Evolutionary conservation across 2,329 filamentous ascomycete genomes (phyloP).

Genomic region (Sphaerulina musiva): DNA sequence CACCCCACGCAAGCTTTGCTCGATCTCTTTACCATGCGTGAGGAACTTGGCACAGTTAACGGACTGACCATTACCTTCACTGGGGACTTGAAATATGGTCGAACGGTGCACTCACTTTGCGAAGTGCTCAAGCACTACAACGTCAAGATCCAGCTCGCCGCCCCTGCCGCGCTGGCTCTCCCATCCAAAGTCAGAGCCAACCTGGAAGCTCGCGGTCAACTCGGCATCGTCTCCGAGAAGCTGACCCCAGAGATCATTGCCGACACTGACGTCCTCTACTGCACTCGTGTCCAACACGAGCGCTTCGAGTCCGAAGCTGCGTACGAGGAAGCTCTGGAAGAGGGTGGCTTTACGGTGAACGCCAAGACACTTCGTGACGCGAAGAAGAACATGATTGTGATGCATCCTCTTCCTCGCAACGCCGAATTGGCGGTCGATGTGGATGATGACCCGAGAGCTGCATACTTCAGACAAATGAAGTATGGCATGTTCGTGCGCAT

Average conservation of each 20-base stretch:
- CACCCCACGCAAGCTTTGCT: conserved; percentile 97
- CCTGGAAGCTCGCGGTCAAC: conserved; percentile 67
- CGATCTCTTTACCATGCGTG: conserved; percentile 95
- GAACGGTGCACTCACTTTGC: conserved; percentile 89
- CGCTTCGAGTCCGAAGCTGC: conserved; percentile 73
- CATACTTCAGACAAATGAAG: conserved; percentile 99
- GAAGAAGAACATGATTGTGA: conserved; percentile 86
- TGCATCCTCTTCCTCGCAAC: conserved; percentile 93
- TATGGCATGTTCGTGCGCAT: conserved; percentile 97
- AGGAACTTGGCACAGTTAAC: conserved; percentile 92
- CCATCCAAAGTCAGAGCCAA: conserved; percentile 67
- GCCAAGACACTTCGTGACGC: conserved; percentile 84
- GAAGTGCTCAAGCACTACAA: conserved; percentile 94
- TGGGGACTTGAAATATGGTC: conserved; percentile 86
- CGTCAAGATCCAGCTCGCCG: conserved; percentile 85
- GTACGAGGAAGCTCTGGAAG: conserved; percentile 83
- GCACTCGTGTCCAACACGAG: conserved; percentile 94
- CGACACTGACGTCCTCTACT: conserved; percentile 87
- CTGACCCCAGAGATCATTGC: conserved; percentile 83
- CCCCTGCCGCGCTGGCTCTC: conserved; percentile 70
- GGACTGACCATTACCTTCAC: conserved; percentile 94
- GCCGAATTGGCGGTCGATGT: conserved; percentile 92
- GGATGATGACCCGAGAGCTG: conserved; percentile 91
- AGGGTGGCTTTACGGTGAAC: conserved; percentile 67
- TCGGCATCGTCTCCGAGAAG: conserved; percentile 66